Evolutionary conservation across 371 early-diverging fungal genomes (phyloP).

Genomic region (Mucor plumbeus): DNA sequence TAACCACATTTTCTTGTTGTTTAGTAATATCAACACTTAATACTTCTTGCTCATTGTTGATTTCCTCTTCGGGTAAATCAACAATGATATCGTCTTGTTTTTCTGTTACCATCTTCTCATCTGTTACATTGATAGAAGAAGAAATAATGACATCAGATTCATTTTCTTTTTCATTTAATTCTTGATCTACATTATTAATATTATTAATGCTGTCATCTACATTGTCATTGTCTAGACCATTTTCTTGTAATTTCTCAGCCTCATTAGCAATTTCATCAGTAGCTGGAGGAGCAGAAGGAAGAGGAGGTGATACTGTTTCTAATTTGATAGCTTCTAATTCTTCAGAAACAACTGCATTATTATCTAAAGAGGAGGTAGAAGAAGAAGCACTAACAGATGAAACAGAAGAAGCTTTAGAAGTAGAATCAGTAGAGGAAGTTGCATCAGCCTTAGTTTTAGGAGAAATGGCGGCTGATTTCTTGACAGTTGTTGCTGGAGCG

Average conservation of each 20-base stretch:
- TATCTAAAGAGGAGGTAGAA: not conserved
- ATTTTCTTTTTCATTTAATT: not conserved
- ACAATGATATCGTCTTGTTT: conserved; percentile 5
- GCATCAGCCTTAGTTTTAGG: conserved; percentile 1
- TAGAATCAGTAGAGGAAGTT: not conserved
- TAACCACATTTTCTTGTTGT: not conserved
- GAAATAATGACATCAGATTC: not conserved
- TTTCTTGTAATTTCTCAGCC: not conserved
- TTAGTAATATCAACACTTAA: not conserved
- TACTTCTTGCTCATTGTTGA: conserved; percentile 5
- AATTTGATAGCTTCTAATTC: not conserved
- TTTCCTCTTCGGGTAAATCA: not conserved
- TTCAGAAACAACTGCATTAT: not conserved
- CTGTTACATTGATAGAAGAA: not conserved
- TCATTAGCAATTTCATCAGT: not conserved
- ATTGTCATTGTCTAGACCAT: not conserved
- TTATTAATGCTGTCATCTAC: not conserved
- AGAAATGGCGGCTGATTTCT: not conserved
- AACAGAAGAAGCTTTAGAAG: not conserved
- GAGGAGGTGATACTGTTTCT: not conserved
- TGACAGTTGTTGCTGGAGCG: conserved; percentile 1
- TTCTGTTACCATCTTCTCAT: not conserved
- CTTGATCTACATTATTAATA: not conserved
- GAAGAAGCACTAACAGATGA: not conserved
- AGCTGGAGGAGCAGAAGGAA: no score